phyloP scores from a whole-genome alignment of 441 rosid species.

The Croton setiger region DNA sequence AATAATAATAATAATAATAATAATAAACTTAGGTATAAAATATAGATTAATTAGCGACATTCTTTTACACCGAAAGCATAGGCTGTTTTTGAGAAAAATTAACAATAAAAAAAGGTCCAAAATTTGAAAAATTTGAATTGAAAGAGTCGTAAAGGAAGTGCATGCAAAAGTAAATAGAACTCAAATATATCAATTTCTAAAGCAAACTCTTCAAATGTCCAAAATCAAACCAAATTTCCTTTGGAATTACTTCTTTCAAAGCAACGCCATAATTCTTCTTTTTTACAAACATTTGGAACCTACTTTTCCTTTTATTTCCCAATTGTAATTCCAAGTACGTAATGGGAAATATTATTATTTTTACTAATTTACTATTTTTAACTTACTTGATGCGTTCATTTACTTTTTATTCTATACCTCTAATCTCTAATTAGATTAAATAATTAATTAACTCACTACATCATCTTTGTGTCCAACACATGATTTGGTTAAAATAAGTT shows the following conservation, averaged over 20 bases:
- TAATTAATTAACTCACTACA: no score
- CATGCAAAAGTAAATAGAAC: background rate
- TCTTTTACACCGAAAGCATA: constrained; percentile 18
- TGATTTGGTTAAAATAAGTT: no score
- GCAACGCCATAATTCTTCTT: background rate
- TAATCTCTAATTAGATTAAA: no score
- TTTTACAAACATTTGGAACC: constrained; percentile 11
- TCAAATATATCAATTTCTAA: background rate
- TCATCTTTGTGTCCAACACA: no score
- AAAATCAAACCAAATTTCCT: constrained; percentile 1
- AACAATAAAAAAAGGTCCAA: background rate
- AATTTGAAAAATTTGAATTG: constrained; percentile 8
- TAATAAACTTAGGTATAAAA: background rate
- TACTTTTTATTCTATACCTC: no score
- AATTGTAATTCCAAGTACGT: constrained; percentile 1
- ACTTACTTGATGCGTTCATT: background rate
- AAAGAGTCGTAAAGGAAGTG: constrained; percentile 14
- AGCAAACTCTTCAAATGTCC: background rate
- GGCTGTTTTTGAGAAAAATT: background rate
- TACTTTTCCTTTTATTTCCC: background rate
- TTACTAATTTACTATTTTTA: background rate
- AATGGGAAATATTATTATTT: background rate
- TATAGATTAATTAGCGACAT: background rate
- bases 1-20: background rate
- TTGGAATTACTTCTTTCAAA: constrained; percentile 7